Evolutionary conservation across 1,284 basidiomycete genomes (phyloP), one percentile per base, ranked within the genome.

Genomic region (Irpex sp.): DNA sequence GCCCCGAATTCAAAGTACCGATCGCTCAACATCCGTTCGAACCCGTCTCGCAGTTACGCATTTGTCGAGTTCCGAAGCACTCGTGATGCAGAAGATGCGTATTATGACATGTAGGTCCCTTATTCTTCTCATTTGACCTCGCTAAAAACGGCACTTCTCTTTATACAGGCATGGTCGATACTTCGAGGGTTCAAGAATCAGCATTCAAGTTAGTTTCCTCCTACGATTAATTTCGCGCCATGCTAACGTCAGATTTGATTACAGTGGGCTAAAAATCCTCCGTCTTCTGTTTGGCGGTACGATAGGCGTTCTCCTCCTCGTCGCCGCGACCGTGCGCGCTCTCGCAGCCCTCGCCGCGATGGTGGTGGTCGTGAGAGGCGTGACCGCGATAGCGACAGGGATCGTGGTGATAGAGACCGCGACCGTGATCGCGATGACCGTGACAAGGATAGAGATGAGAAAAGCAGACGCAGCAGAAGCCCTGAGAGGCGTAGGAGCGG

Each of bases 191-290:
- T 83, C 84, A 61, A 87, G 92, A 33, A 77, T 95, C 75, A 89
- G 91, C 71, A 91, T 95, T 69, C 90, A 93, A 80, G 90, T 88
- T 65, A 58, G 81, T 33, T 33, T 6, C 6, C 31, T 33, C 31
- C 3, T 1, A 3, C 6, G 5, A 6, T 33, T 3, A 6, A 3
- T 33, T 6, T 33, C 0, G 31, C 1, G 1, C 31, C 31, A 33
- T 33, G 31, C 31, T 33, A 33, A 33, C 31, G 31, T 6, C 31
- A 4, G 17, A 17, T 31, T 26, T 36, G 7, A 9, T 51, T 65
- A 0, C 69, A 95, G 90, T 95, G 93, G 93, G 93, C 93, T 61
- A 94, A 94, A 76, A 92, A 92, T 69, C 93, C 93, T 54, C 93
- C 93, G 4, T 93, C 91, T 50, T 86, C 91, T 9, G 88, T 92